phyloP scores from a whole-genome alignment of 306 rosid genomes.

The Morella rubra region DNA sequence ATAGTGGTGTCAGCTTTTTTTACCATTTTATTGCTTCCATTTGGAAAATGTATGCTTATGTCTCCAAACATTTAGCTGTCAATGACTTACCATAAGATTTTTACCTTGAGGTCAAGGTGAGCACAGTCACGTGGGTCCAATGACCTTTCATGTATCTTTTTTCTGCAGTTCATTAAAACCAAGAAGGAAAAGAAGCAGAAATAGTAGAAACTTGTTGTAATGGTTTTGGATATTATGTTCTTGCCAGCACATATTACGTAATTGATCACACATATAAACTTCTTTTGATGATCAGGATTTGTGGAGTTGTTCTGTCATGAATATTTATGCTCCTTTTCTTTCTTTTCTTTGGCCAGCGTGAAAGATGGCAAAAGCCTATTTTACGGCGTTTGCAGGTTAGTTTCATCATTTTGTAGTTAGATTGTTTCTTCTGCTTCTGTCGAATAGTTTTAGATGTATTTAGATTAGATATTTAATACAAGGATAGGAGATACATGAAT shows the following conservation, averaged over 20 bases:
- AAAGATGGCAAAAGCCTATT: constrained; percentile 61
- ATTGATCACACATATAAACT: background rate
- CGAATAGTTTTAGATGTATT: background rate
- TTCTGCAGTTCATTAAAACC: background rate
- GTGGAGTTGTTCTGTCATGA: constrained; percentile 1
- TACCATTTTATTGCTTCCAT: background rate
- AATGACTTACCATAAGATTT: constrained; percentile 20
- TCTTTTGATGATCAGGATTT: background rate
- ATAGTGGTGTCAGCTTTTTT: too few species aligned
- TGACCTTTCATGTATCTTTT: background rate
- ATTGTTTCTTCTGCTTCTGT: background rate
- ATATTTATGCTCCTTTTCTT: constrained; percentile 4
- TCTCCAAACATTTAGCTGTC: constrained; percentile 20
- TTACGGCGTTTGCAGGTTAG: constrained; percentile 56
- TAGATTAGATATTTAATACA: background rate
- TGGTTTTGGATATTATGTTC: background rate
- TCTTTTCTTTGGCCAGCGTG: constrained; percentile 43
- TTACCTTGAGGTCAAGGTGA: constrained; percentile 26
- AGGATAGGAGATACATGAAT: background rate
- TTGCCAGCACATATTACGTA: background rate
- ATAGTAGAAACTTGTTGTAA: background rate
- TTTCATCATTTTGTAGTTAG: constrained; percentile 1
- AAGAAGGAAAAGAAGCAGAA: background rate
- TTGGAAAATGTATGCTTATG: constrained; percentile 17
- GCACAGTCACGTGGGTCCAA: background rate